Evolutionary conservation across 495 filamentous ascomycete genomes (phyloP), one percentile per base, ranked within the genome.

Genomic region (Lasiosphaeriaceae sp.): DNA sequence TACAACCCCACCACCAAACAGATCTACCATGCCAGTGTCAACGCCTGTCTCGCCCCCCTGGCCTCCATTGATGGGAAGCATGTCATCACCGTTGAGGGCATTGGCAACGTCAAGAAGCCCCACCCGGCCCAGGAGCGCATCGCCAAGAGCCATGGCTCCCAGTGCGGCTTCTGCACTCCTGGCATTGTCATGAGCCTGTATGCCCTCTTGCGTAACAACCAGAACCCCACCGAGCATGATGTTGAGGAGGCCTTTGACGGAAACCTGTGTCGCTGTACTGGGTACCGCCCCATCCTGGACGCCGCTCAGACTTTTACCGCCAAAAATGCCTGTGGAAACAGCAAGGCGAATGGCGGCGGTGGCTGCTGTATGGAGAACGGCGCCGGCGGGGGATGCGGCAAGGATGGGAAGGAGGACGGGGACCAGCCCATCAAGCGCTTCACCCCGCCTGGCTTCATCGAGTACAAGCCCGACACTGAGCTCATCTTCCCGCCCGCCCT

Each of bases 41-140:
- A 97, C 67, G 94, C 94, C 43, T 98, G 94, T 68, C 80, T 98
- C 31, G 93, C 93, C 14, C 94, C 94, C 1, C 77, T 98, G 50
- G 86, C 92, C 29, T 93, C 90, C 58, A 82, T 98, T 14, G 94
- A 97, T 73, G 94, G 94, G 22, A 98, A 98, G 71, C 94, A 98
- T 80, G 92, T 98, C 59, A 92, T 98, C 63, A 98, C 94, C 8
- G 85, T 98, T 12, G 94, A 98, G 71, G 94, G 94, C n/a, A 96
- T 98, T 70, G 94, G 94, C 11, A 88, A 89, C 66, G 84, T 88
- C 48, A 88, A 92, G 71, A 82, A 81, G 37, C 94, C 94, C 11
- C 94, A 98, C 76, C 90, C 94, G 3, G 77, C 88, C 2, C 94
- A 98, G 72, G 92, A 98, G 73, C 83, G 94, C 45, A 88, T 98